Evolutionary conservation across 768 basidiomycete genomes (phyloP).

Genomic region (Amanita jacksonii): DNA sequence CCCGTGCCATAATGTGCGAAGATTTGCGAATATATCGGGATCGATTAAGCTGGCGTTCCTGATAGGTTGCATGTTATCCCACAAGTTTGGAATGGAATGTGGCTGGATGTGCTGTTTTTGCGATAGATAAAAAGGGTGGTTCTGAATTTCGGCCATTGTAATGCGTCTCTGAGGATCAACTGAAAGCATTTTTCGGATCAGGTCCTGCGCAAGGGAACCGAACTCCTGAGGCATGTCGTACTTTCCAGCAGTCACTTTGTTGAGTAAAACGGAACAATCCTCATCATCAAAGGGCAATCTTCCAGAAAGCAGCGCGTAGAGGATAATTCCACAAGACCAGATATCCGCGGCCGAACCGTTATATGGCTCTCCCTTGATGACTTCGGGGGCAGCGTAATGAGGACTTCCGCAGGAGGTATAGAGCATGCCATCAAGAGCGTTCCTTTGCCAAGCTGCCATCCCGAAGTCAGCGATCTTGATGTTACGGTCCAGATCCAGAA

Average conservation of each 20-base stretch:
- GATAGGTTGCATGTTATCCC: conserved; percentile 63
- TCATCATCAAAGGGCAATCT: conserved; percentile 92
- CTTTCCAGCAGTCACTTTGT: conserved; percentile 66
- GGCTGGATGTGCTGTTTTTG: conserved; percentile 34
- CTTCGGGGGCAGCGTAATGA: conserved; percentile 92
- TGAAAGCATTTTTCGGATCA: conserved; percentile 74
- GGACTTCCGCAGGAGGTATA: conserved; percentile 89
- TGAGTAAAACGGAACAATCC: conserved; percentile 64
- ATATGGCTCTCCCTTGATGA: conserved; percentile 75
- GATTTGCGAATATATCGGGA: conserved; percentile 79
- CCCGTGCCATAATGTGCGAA: conserved; percentile 88
- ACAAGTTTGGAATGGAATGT: conserved; percentile 46
- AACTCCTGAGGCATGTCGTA: conserved; percentile 71
- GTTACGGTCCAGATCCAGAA: conserved; percentile 74
- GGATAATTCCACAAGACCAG: conserved; percentile 94
- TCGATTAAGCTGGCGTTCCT: conserved; percentile 61
- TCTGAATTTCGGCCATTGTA: conserved; percentile 70
- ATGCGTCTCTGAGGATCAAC: conserved; percentile 69
- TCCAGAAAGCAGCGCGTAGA: conserved; percentile 82
- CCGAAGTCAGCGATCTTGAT: conserved; percentile 97
- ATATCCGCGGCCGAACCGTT: conserved; percentile 86
- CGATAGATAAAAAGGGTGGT: conserved; percentile 70
- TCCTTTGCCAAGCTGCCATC: conserved; percentile 90
- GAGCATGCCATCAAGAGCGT: conserved; percentile 37
- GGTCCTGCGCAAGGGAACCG: conserved; percentile 59